These are phyloP conservation scores for Xylariaceae sp. DNA, from an alignment of 2,329 filamentous ascomycete genomes.

Conservation along the genomic window DNA sequence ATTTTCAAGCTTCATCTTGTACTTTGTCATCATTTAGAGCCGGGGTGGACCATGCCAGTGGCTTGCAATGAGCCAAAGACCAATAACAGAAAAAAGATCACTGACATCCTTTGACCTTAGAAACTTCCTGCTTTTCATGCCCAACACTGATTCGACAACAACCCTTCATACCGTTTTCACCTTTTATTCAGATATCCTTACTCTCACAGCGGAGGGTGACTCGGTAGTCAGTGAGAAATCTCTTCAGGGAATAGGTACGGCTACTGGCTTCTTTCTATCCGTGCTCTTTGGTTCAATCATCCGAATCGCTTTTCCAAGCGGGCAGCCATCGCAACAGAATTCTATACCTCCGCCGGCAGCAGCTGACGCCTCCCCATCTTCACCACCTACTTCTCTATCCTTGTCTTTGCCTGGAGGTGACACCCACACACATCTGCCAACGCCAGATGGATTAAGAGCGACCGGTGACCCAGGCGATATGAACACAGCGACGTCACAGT, in stretches of 20 bases:
- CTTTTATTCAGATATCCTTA: constrained; percentile 89
- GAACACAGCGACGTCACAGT: constrained; percentile 25
- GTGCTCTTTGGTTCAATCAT: constrained; percentile 78
- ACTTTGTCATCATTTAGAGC: neutral
- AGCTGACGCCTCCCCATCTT: constrained; percentile 24
- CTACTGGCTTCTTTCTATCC: constrained; percentile 69
- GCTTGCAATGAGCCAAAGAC: neutral
- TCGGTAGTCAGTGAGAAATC: constrained; percentile 89
- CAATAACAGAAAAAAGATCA: too few species aligned
- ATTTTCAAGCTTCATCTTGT: constrained; percentile 1
- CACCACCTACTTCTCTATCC: constrained; percentile 24
- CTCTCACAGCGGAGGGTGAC: constrained; percentile 91
- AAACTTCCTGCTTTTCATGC: constrained; percentile 93
- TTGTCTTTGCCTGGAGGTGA: constrained; percentile 24
- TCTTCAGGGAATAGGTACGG: constrained; percentile 92
- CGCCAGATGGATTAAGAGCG: constrained; percentile 20
- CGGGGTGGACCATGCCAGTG: neutral
- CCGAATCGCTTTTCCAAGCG: constrained; percentile 63
- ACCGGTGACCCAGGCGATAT: constrained; percentile 29
- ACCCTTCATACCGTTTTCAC: constrained; percentile 83
- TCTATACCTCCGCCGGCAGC: constrained; percentile 3
- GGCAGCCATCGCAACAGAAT: constrained; percentile 42
- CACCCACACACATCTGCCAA: constrained; percentile 15
- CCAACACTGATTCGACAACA: constrained; percentile 64
- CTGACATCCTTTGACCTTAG: constrained; percentile 49